Base-by-base conservation (phyloP, 2,329 filamentous ascomycete genomes). In the Diaporthe sp. region DNA sequence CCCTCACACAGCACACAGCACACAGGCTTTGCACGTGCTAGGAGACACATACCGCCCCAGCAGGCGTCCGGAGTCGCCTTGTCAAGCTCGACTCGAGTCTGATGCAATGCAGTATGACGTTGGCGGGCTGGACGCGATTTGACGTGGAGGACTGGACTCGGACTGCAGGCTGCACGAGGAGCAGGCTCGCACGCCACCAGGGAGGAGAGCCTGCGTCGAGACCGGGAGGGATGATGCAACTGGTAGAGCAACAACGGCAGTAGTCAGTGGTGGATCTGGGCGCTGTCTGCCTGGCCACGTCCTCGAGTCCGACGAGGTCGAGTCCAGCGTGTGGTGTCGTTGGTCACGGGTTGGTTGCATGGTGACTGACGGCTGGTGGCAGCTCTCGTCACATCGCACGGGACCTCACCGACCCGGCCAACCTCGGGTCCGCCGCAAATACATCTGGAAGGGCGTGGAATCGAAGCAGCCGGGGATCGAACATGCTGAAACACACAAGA, bases 61-160 rank as follows among this genome's bases (percentile, higher is more conserved):
- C 22, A 68, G 62, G 67, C 15, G 17, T n/a, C 46, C 7, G 31
- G 62, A 49, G 12, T 53, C 12, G 31, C 22, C 62, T 25, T 39
- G 46, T 68, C 46, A 53, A 53, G 46, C 49, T 42, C 34, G 49
- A 70, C 12, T 70, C 34, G 65, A 34, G 34, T 19, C 22, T 46
- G 55, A 19, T 25, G 37, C 44, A 71, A 68, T 46, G 75, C 75
- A 76, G 68, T 61, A 76, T 76, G 75, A 76, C 75, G 75, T 76
- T 71, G 49, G 42, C 58, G 31, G n/a, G 34, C 37, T 44, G 58
- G 28, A 28, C 34, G 49, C 51, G 42, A 34, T 76, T 70, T 70
- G 75, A 73, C 68, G 72, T 73, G 65, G 46, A 53, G 65, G 46
- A 53, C 49, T 70, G 75, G 75, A 76, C 67, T 76, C 61, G 67